Conservation (phyloP, 805 yeast species). For the Schwanniomyces pseudopolymorphus region DNA sequence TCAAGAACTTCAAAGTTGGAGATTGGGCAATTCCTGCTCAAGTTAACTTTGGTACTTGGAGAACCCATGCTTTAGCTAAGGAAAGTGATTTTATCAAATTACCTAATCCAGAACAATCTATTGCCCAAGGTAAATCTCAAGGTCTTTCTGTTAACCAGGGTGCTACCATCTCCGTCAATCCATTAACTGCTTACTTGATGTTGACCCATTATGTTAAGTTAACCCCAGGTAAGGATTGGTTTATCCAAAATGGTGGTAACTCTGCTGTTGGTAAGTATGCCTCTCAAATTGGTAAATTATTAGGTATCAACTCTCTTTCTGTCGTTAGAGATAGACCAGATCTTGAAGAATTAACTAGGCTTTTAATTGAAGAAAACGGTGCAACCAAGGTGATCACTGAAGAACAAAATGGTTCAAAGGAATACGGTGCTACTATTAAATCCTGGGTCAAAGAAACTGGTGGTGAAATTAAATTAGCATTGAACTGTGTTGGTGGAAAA, state of each 20-base stretch:
- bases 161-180: conserved; percentile 90
- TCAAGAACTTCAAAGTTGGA: conserved; percentile 52
- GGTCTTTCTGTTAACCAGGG: conserved; percentile 55
- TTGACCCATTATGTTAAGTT: conserved; percentile 66
- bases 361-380: conserved; percentile 59
- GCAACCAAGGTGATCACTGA: conserved; percentile 92
- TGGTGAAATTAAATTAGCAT: conserved; percentile 67
- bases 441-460: conserved; percentile 48
- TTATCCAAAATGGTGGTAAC: conserved; percentile 94
- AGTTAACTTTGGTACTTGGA: conserved; percentile 92
- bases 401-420: conserved; percentile 70
- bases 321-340: conserved; percentile 86
- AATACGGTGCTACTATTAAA: conserved; percentile 60
- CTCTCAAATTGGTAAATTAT: conserved; percentile 75
- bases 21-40: conserved; percentile 85
- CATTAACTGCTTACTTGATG: conserved; percentile 89
- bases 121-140: conserved; percentile 28
- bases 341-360: conserved; percentile 55
- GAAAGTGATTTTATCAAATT: conserved; percentile 57
- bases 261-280: conserved; percentile 94
- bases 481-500: conserved; percentile 93
- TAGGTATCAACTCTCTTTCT: conserved; percentile 80
- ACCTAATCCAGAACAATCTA: conserved; percentile 51
- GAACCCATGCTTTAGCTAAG: conserved; percentile 55
- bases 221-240: conserved; percentile 73